Evolutionary conservation across 441 rosid species (phyloP), one percentile per base, ranked within the genome.

Genomic region (Omphalea diandra): DNA sequence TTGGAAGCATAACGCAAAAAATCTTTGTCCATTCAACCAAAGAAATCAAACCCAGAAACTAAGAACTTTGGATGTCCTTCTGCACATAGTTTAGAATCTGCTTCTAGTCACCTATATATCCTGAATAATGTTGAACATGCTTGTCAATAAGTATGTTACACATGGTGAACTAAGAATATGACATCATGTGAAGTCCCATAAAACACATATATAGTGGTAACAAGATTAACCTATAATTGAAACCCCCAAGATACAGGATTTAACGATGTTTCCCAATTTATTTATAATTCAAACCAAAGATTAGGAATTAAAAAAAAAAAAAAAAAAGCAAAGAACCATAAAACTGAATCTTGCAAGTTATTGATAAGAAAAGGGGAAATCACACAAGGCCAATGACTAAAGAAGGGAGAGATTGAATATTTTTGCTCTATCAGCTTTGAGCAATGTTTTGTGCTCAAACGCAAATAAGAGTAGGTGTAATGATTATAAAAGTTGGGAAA

Each of bases 301-400:
- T 69, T 59, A 35, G 50, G n/a, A 47, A 22, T n/a, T n/a, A n/a
- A n/a, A n/a, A 53, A 41, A 49, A 36, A 53, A 62, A 62, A 22
- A n/a, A n/a, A n/a, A n/a, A 53, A 62, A 62, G 32, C 22, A 63
- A n/a, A 27, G 49, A 70, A 26, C n/a, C 46, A 20, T 26, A 17
- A 35, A 50, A 27, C 22, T 43, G 17, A 56, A 29, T 12, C 63
- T 43, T 55, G 32, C 43, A 68, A 38, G n/a, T n/a, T n/a, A n/a
- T n/a, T n/a, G n/a, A n/a, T n/a, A n/a, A 58, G 44, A 14, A 43
- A 26, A 69, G 24, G 20, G 57, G 24, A 35, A 69, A 52, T 15
- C 33, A 36, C n/a, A 8, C 17, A 38, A 14, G 27, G 44, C 70
- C 43, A 22, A 35, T 36, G 53, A 67, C 6, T 54, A 35, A 35